These are phyloP conservation scores for Pythium myriotylum DNA, from an alignment of 352 stramenopile species.

Conservation along the genomic window DNA sequence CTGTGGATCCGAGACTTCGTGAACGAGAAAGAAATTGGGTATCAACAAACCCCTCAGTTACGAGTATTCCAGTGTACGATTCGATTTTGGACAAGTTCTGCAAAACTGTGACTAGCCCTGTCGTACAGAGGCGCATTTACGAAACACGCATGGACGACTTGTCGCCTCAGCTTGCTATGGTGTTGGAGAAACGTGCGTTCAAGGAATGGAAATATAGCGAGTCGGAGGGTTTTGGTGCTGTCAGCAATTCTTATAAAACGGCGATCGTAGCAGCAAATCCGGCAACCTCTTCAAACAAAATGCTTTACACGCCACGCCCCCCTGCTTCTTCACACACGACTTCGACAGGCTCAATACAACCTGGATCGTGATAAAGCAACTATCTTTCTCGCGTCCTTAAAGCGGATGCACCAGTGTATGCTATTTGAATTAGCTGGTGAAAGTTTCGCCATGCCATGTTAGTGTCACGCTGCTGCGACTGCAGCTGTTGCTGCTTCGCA, in stretches of 20 bases:
- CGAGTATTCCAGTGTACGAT: constrained; percentile 63
- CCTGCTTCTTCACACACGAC: not conserved
- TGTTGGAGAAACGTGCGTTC: constrained; percentile 70
- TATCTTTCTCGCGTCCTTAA: not conserved
- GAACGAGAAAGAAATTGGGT: constrained; percentile 65
- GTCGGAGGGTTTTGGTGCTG: constrained; percentile 39
- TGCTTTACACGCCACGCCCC: constrained; percentile 6
- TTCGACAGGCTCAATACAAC: not conserved
- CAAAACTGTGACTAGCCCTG: constrained; percentile 69
- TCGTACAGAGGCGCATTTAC: constrained; percentile 81
- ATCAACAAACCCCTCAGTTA: constrained; percentile 43
- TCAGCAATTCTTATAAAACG: constrained; percentile 50
- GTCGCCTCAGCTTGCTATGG: constrained; percentile 70
- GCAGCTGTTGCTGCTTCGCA: constrained; percentile 2
- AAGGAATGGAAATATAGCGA: constrained; percentile 47
- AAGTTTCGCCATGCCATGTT: constrained; percentile 34
- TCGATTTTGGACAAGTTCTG: constrained; percentile 84
- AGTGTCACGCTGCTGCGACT: constrained; percentile 5
- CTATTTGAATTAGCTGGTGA: constrained; percentile 49
- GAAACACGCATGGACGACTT: constrained; percentile 57
- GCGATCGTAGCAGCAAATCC: constrained; percentile 25
- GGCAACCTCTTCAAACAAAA: not conserved
- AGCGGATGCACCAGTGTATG: constrained; percentile 11
- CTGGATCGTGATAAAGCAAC: not conserved
- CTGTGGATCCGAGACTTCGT: constrained; percentile 20